Evolutionary conservation across 2,329 filamentous ascomycete species (phyloP), one percentile per base, ranked within the genome.

Genomic region (Colletotrichum tropicicola): DNA sequence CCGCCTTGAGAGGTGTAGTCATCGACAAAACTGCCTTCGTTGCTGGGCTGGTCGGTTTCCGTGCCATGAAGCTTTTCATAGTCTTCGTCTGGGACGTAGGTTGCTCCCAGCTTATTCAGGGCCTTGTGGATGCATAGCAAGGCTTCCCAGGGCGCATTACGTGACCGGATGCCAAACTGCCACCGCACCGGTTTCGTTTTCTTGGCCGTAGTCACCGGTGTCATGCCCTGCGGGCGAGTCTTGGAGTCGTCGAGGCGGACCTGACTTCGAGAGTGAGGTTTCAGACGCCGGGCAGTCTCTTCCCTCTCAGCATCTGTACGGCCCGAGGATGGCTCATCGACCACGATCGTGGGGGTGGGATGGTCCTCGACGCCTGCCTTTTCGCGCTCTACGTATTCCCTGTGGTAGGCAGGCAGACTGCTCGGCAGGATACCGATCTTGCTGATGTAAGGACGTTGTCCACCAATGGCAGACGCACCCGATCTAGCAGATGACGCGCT

Each of bases 101-200:
- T 90, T 12, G 94, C 96, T 30, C 93, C 94, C 73, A 98, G 90
- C 70, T 94, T 94, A 66, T 90, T 85, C 44, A 99, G 82, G 0
- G 96, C 94, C 76, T 95, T 94, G 83, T 98, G 98, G 59, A 99
- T 96, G 73, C 95, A 98, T 25, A 97, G 83, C 77, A 99, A 91
- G 0, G 96, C 96, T 77, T 99, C 96, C 72, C 94, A 93, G 0
- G 96, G 96, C 59, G 93, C 92, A 73, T 98, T 99, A 51, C 96
- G 89, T 47, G 93, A 97, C 37, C 96, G 89, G 67, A 99, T 99
- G 60, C 96, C 96, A 75, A 99, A 99, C 76, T 99, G 96, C 96
- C 96, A 99, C 69, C 95, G 93, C 15, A 94, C 92, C 1, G 92
- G 92, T 73, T 92, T 94, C 5, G 85, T 80, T 76, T 92, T 94